Conservation (phyloP, 1,284 basidiomycete species). For the Clitocybe nebularis region DNA sequence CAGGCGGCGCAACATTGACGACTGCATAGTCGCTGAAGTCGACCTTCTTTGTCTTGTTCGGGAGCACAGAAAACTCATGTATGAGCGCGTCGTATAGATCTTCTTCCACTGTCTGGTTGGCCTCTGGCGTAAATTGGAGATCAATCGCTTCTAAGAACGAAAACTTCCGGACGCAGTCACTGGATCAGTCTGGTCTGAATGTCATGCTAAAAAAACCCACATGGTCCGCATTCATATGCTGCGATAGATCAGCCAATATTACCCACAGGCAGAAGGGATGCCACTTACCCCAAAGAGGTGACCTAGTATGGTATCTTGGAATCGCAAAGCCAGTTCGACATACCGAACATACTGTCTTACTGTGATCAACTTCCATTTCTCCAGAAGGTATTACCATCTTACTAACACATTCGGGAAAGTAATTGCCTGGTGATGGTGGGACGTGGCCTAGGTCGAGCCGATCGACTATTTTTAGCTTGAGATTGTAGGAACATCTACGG, state of each 20-base stretch:
- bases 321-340: conserved; percentile 77
- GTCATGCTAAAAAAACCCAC: conserved; percentile 30
- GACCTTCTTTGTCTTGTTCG: conserved; percentile 45
- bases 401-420: conserved; percentile 82
- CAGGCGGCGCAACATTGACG: conserved; percentile 75
- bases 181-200: conserved; percentile 8
- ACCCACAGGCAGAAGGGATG: conserved; percentile 6
- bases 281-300: conserved; percentile 79
- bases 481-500: conserved; percentile 4
- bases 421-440: conserved; percentile 78
- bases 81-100: conserved; percentile 50
- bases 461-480: conserved; percentile 9
- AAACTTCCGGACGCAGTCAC: conserved; percentile 48
- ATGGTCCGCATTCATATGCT: conserved; percentile 80
- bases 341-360: conserved; percentile 84
- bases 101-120: conserved; percentile 21
- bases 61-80: conserved; percentile 55
- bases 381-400: too few relatives aligned
- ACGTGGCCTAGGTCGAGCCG: conserved; percentile 78
- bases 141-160: conserved; percentile 58
- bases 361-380: too few relatives aligned
- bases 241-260: conserved; percentile 9
- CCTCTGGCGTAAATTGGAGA: conserved; percentile 35
- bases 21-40: conserved; percentile 69
- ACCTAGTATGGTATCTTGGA: conserved; percentile 88